A percentile compares a stretch with the other conserved stretches of the same genome.
Evolutionary conservation across 176 grass and related monocot genomes (phyloP).

Genomic region (Echinochloa phyllopogon): DNA sequence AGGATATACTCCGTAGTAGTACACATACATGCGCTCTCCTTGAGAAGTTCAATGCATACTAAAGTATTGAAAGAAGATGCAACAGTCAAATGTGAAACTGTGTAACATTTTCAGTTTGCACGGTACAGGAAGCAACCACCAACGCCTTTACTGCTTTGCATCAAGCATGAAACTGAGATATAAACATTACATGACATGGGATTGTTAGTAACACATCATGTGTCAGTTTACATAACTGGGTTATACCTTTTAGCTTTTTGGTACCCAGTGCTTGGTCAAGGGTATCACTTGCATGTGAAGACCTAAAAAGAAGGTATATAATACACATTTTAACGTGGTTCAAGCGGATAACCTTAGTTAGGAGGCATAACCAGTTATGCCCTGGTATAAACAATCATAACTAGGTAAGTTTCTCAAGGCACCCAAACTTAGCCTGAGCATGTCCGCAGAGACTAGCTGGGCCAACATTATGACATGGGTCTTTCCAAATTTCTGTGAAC

Average conservation of each 20-base stretch:
- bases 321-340: conserved; percentile 38
- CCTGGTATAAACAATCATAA: conserved; percentile 4
- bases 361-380: conserved; percentile 30
- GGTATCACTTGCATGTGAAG: conserved; percentile 35
- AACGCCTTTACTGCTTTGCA: conserved; percentile 7
- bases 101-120: neutral
- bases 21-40: neutral
- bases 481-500: conserved; percentile 10
- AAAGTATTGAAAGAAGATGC: neutral
- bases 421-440: conserved; percentile 23
- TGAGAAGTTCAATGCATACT: neutral
- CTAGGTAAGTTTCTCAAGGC: conserved; percentile 2
- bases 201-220: conserved; percentile 4
- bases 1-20: neutral
- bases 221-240: neutral
- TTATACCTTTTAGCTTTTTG: conserved; percentile 24
- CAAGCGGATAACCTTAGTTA: conserved; percentile 27
- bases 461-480: neutral
- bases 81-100: neutral
- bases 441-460: neutral
- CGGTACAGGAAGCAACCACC: neutral
- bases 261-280: conserved; percentile 30
- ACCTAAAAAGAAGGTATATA: conserved; percentile 15
- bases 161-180: neutral
- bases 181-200: neutral